phyloP scores from a whole-genome alignment of 1,139 yeast species.

The Suhomyces yuchorum region DNA sequence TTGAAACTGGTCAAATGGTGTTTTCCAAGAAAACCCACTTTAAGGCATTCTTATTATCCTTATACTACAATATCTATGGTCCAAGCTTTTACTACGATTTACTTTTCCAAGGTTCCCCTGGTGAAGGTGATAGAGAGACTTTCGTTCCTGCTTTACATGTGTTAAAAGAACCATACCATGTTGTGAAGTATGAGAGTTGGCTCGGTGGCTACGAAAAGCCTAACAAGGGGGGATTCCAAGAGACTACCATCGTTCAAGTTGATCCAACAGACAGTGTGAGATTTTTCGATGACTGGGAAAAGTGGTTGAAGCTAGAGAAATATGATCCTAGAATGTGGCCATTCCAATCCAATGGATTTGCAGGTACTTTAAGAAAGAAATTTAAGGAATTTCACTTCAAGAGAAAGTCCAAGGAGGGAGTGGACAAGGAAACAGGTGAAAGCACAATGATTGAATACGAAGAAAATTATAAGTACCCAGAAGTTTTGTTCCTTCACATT shows the following conservation, averaged over 20 bases:
- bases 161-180: constrained; percentile 37
- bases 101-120: constrained; percentile 41
- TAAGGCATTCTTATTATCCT: constrained; percentile 30
- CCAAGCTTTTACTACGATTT: constrained; percentile 32
- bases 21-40: constrained; percentile 36
- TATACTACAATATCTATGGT: constrained; percentile 38
- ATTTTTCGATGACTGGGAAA: constrained; percentile 32
- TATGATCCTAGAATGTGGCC: constrained; percentile 37
- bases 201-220: constrained; percentile 26
- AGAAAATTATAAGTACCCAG: constrained; percentile 23
- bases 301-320: constrained; percentile 25
- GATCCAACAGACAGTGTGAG: constrained; percentile 30
- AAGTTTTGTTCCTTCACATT: constrained; percentile 41
- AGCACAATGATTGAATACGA: constrained; percentile 3
- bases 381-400: constrained; percentile 21
- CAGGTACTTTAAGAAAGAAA: constrained; percentile 25
- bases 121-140: constrained; percentile 44
- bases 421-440: constrained; percentile 7
- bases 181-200: constrained; percentile 27
- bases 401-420: constrained; percentile 6
- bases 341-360: constrained; percentile 31
- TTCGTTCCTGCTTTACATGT: constrained; percentile 42
- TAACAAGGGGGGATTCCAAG: constrained; percentile 25
- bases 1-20: constrained; percentile 42
- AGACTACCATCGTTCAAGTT: constrained; percentile 37